A percentile compares a stretch with the other conserved stretches of the same genome.
Conservation (phyloP, 2,329 filamentous ascomycete species). For the Penicillium sp. region DNA sequence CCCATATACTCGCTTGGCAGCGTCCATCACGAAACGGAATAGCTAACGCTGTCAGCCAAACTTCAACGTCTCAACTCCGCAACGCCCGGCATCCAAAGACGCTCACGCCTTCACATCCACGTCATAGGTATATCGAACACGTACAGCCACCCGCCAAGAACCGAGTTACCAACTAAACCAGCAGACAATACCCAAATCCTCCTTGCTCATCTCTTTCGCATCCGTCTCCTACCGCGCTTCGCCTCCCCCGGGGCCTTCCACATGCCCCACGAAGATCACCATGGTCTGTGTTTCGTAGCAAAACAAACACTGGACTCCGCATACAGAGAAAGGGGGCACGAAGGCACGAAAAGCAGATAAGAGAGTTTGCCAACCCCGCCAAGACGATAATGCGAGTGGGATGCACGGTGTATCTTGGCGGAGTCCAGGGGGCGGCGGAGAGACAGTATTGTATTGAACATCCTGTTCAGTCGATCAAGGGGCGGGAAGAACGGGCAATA, state of each 20-base stretch:
- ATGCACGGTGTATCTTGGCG: constrained; percentile 32
- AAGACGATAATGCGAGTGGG: constrained; percentile 30
- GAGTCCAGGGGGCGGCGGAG: constrained; percentile 10
- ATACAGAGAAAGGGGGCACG: background rate
- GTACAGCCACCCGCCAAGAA: constrained; percentile 20
- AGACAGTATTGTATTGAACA: background rate
- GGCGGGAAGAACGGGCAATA: background rate
- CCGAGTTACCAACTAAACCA: background rate
- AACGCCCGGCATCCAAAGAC: background rate
- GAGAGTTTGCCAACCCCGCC: constrained; percentile 8
- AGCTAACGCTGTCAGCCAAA: background rate
- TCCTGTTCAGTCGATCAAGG: background rate
- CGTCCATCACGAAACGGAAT: background rate
- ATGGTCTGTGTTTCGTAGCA: background rate
- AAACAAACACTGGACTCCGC: background rate
- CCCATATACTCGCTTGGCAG: background rate
- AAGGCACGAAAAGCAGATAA: background rate
- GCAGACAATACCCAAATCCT: background rate
- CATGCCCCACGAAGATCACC: background rate
- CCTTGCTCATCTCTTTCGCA: background rate
- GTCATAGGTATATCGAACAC: background rate
- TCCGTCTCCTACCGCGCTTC: background rate
- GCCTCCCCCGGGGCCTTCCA: background rate
- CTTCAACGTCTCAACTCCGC: background rate
- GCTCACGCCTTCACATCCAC: background rate